Base-by-base conservation (phyloP, 768 basidiomycete genomes). In the Amyloporia xantha region DNA sequence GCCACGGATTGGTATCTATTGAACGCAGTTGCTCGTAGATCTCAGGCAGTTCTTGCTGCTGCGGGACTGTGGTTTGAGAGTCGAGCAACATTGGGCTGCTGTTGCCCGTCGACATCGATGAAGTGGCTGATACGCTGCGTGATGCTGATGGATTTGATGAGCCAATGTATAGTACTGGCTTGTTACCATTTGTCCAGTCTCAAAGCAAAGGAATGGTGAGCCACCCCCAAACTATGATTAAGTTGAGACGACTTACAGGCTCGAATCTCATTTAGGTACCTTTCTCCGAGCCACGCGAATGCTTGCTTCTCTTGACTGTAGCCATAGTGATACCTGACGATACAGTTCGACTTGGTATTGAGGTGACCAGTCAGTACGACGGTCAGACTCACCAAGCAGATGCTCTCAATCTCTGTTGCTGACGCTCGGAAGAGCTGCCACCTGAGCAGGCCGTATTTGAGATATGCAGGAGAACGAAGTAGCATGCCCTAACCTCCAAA, bases 401-500 rank as follows among this genome's bases (percentile, higher is more conserved):
- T 2, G 55, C 55, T 21, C 55, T 33, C 26, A 53, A 26, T 20
- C 52, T 39, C 36, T 56, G 49, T 13, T 47, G 28, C 44, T 24
- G 38, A 9, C 27, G 39, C n/a, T 49, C 40, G 3, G 15, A 4
- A n/a, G 33, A 13, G 11, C 24, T 43, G 2, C 47, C 49, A 13
- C 55, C 52, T 49, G 19, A 11, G 24, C n/a, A n/a, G n/a, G n/a
- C n/a, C n/a, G n/a, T n/a, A n/a, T n/a, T n/a, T n/a, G n/a, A n/a
- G n/a, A n/a, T n/a, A n/a, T n/a, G n/a, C n/a, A n/a, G n/a, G n/a
- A n/a, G n/a, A n/a, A n/a, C n/a, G n/a, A n/a, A n/a, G n/a, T n/a
- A n/a, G n/a, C n/a, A n/a, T n/a, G n/a, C n/a, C n/a, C n/a, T n/a
- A 39, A 56, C 55, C 52, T 51, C 55, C 55, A 38, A 56, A 56